Evolutionary conservation across 2,329 filamentous ascomycete genomes (phyloP), one percentile per base, ranked within the genome.

Genomic region (Coniella lustricola): DNA sequence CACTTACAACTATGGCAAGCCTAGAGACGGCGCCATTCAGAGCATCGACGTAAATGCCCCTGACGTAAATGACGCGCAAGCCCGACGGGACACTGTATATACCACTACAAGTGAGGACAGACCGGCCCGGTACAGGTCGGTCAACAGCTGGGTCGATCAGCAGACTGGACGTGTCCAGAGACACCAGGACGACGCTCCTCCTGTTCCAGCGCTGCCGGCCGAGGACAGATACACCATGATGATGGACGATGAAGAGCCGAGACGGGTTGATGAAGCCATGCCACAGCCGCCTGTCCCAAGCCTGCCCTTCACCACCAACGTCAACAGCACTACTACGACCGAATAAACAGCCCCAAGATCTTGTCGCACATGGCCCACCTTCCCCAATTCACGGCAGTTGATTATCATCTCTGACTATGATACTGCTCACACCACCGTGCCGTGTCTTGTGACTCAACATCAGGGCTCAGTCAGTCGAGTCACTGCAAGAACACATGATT

Each of bases 131-230:
- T 84, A 82, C 60, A 72, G 77, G 32, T 74, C 70, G 7, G 69
- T 85, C 48, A 72, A 69, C 48, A 82, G 78, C 25, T 85, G 82
- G 82, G 81, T 85, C 2, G 74, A 74, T 55, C 79, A 85, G 59
- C 81, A 85, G 61, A 74, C 74, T 8, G 74, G 73, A 2, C 71
- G 77, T 3, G 61, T 80, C 25, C 72, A 71, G 56, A 68, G 73
- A 21, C 72, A 70, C 2, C 66, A 71, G 55, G 56, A 60, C 48
- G 58, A 64, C 17, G 58, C 67, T 9, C 71, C 71, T 3, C 67
- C 69, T 0, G 64, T 73, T 22, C 69, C 70, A 2, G 60, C 62
- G 3, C 54, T 65, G 39, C 70, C 72, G 0, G 65, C 66, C 0
- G 72, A 76, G 62, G 71, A 69, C 44, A 66, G 67, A n/a, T 67